Conservation (phyloP, 495 filamentous ascomycete species). For the Tuber umbilicatum region DNA sequence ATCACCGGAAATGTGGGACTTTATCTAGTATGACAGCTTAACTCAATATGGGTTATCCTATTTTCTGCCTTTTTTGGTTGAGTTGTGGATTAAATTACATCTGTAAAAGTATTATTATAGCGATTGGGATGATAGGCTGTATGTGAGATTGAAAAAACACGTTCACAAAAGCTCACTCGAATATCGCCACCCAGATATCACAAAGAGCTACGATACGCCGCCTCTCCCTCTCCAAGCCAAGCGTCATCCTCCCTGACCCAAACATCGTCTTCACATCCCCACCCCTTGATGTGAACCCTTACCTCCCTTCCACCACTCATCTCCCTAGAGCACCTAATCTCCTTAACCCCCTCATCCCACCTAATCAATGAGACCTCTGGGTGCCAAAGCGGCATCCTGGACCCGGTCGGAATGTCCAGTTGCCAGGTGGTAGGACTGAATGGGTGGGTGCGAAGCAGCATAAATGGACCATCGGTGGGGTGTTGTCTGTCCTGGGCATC, state of each 20-base stretch:
- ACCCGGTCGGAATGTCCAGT: slow-evolving; percentile 1
- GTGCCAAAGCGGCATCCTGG: slow-evolving; percentile 1
- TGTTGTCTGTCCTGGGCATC: slow-evolving; percentile 16
- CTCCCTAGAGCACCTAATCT: slow-evolving; percentile 4
- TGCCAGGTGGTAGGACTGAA: slow-evolving; percentile 3
- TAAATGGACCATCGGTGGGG: slow-evolving; percentile 34
- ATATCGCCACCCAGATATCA: neutral
- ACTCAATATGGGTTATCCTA: neutral
- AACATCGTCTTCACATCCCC: slow-evolving; percentile 35
- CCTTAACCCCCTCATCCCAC: neutral
- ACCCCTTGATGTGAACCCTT: slow-evolving; percentile 33
- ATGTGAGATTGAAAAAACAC: neutral
- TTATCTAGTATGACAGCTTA: neutral
- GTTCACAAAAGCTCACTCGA: neutral
- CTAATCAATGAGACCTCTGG: neutral
- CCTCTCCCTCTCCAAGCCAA: neutral
- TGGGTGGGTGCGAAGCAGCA: slow-evolving; percentile 8
- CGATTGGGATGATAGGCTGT: neutral
- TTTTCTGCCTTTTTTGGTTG: neutral
- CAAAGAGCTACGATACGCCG: neutral
- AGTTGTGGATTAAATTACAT: neutral
- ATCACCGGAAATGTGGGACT: neutral
- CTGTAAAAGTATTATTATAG: neutral
- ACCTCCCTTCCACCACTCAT: neutral
- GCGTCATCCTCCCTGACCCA: slow-evolving; percentile 19